Conservation (phyloP, 176 grass and related monocot genomes). For the Juncus inflexus region DNA sequence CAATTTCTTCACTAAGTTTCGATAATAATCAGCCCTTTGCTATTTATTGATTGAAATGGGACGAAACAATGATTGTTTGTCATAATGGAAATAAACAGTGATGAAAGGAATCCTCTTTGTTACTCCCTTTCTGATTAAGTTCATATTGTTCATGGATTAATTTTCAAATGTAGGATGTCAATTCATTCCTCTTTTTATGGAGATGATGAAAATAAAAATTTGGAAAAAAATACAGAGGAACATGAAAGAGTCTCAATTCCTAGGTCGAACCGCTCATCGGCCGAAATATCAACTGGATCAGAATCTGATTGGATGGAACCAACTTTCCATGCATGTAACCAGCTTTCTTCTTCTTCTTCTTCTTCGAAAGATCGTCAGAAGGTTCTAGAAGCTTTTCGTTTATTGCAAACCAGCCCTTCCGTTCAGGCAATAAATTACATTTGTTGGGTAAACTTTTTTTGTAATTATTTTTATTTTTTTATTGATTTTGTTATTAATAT, state of each 20-base stretch:
- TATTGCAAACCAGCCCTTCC: conserved; percentile 44
- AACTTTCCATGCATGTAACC: conserved; percentile 39
- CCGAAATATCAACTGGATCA: conserved; percentile 30
- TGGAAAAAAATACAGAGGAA: conserved; percentile 14
- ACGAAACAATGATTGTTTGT: too few relatives aligned
- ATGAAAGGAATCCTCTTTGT: too few relatives aligned
- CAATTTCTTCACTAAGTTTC: too few relatives aligned
- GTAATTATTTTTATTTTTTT: neutral
- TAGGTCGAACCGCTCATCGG: neutral
- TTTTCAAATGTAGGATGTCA: conserved; percentile 23
- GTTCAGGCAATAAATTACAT: conserved; percentile 55
- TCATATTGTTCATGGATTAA: too few relatives aligned
- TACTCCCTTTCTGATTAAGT: too few relatives aligned
- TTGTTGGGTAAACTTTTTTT: neutral
- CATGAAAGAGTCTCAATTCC: conserved; percentile 14
- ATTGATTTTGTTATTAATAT: neutral
- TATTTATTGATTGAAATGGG: too few relatives aligned
- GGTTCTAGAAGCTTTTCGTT: conserved; percentile 58
- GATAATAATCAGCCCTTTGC: too few relatives aligned
- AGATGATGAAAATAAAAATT: conserved; percentile 5
- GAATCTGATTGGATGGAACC: conserved; percentile 62
- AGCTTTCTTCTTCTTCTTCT: conserved; percentile 32
- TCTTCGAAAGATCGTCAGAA: conserved; percentile 40
- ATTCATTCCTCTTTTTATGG: conserved; percentile 12
- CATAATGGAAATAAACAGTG: too few relatives aligned